Base-by-base conservation (phyloP, 164 flowering plant species). In the Macadamia integrifolia region DNA sequence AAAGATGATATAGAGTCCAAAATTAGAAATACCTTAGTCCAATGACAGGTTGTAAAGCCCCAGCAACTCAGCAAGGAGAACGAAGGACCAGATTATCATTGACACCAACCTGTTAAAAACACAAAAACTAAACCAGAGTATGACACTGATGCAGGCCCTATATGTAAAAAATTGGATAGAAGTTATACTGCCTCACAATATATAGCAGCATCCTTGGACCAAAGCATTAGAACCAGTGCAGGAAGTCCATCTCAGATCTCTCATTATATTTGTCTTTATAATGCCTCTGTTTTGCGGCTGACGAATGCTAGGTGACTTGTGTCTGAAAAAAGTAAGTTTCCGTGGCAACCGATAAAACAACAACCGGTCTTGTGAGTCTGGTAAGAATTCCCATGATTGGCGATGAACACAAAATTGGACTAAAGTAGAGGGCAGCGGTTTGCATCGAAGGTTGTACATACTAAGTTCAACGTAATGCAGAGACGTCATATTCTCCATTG, bases 21-120 rank as follows among this genome's bases (percentile, higher is more conserved):
- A 23, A 23, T 23, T 23, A 23, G 23, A 23, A 52, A 60, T 76
- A 95, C 99, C 93, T 90, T 5, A 95, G 74, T 60, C 94, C 89
- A 79, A 95, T 92, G 68, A 92, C 97, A 68, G 99, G 98, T 74
- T 95, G 99, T 72, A 95, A 70, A 67, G 99, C 99, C 62, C 99
- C 99, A 66, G 98, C 97, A 64, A 95, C 23, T 23, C 23, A 23
- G 23, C 23, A 23, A 23, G 23, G 23, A 23, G 23, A 23, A 23
- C 23, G 93, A 73, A 95, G 99, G 5, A 95, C 99, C 76, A 95
- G 80, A 79, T 95, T 95, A 71, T 98, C 99, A 69, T 92, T 92
- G 6, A 95, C 99, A 65, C 99, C 99, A 82, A 95, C 99, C 99
- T 95, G 79, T 63, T n/a, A 64, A 14, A 66, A 57, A 17, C 69